Percentiles rank a stretch among this genome's conserved stretches.
These are phyloP conservation scores for Malassezia dermatis DNA, from an alignment of 1,284 basidiomycete genomes.

Conservation along the genomic window DNA sequence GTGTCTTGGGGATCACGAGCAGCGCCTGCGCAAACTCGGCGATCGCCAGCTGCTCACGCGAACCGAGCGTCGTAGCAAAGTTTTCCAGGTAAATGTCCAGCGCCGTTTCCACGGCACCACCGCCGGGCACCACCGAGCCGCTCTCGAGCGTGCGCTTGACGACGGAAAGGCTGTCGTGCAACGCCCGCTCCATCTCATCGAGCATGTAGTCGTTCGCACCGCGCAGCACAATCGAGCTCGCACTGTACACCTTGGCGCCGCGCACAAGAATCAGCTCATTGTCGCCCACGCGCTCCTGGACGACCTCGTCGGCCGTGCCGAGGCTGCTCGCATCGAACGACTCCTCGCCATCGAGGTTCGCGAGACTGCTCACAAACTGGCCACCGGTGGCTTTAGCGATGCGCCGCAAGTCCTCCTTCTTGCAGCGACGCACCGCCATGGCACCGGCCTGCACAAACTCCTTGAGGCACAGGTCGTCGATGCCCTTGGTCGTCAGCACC, in stretches of 20 bases:
- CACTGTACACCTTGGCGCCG: slow-evolving; percentile 91
- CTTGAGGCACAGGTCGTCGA: slow-evolving; percentile 94
- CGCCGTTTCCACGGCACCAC: slow-evolving; percentile 93
- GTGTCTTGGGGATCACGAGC: slow-evolving; percentile 82
- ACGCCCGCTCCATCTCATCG: slow-evolving; percentile 95
- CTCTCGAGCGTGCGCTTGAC: slow-evolving; percentile 97
- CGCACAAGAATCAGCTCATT: slow-evolving; percentile 96
- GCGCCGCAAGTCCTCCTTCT: slow-evolving; percentile 90
- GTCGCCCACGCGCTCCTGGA: slow-evolving; percentile 94
- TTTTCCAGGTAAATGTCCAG: slow-evolving; percentile 96
- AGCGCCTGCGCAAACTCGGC: slow-evolving; percentile 92
- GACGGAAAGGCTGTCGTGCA: slow-evolving; percentile 88
- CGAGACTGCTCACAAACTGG: slow-evolving; percentile 79
- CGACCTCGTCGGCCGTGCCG: slow-evolving; percentile 85
- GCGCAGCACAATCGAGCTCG: slow-evolving; percentile 80
- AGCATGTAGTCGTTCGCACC: slow-evolving; percentile 99
- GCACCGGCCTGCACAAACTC: slow-evolving; percentile 99
- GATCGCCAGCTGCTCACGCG: slow-evolving; percentile 93
- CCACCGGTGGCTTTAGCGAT: slow-evolving; percentile 97
- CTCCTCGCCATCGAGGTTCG: slow-evolving; percentile 95
- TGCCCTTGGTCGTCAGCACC: slow-evolving; percentile 93
- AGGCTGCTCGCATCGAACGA: slow-evolving; percentile 85
- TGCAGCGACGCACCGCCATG: slow-evolving; percentile 93
- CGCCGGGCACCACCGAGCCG: slow-evolving; percentile 88
- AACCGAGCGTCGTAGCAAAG: slow-evolving; percentile 89